These are phyloP conservation scores for Penicillium antarcticum DNA, from an alignment of 495 filamentous ascomycete genomes.

Conservation along the genomic window DNA sequence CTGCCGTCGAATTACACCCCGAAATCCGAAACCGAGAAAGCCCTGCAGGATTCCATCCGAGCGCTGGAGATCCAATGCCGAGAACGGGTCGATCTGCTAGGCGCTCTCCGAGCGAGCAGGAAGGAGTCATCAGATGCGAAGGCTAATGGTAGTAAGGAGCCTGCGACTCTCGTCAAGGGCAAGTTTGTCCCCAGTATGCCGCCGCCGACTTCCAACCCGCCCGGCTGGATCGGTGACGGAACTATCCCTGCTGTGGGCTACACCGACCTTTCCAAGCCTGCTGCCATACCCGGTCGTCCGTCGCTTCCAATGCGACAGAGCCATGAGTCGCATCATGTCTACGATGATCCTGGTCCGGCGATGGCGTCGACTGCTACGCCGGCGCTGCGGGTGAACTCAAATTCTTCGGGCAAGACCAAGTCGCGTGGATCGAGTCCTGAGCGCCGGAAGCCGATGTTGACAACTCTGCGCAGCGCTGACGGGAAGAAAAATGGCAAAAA, in stretches of 20 bases:
- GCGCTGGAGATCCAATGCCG: slow-evolving; percentile 90
- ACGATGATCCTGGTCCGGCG: slow-evolving; percentile 13
- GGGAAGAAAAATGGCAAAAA: slow-evolving; percentile 58
- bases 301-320: slow-evolving; percentile 44
- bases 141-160: slow-evolving; percentile 22
- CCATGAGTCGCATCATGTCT: slow-evolving; percentile 38
- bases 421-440: slow-evolving; percentile 79
- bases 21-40: slow-evolving; percentile 79
- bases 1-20: slow-evolving; percentile 66
- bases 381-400: slow-evolving; percentile 35
- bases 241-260: slow-evolving; percentile 79
- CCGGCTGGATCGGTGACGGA: slow-evolving; percentile 72
- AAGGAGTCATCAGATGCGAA: slow-evolving; percentile 50
- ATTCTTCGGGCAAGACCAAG: slow-evolving; percentile 40
- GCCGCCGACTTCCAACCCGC: slow-evolving; percentile 18
- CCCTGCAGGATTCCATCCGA: slow-evolving; percentile 74
- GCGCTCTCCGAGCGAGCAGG: slow-evolving; percentile 74
- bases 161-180: slow-evolving; percentile 16
- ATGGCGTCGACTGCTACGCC: slow-evolving; percentile 22
- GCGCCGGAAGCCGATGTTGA: slow-evolving; percentile 73
- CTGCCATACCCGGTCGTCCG: slow-evolving; percentile 61
- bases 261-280: slow-evolving; percentile 68
- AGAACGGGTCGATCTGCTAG: slow-evolving; percentile 84
- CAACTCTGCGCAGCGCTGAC: slow-evolving; percentile 67
- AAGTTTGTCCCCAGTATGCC: slow-evolving; percentile 6